phyloP scores from a whole-genome alignment of 164 flowering plant genomes.

The Amborella trichopoda region DNA sequence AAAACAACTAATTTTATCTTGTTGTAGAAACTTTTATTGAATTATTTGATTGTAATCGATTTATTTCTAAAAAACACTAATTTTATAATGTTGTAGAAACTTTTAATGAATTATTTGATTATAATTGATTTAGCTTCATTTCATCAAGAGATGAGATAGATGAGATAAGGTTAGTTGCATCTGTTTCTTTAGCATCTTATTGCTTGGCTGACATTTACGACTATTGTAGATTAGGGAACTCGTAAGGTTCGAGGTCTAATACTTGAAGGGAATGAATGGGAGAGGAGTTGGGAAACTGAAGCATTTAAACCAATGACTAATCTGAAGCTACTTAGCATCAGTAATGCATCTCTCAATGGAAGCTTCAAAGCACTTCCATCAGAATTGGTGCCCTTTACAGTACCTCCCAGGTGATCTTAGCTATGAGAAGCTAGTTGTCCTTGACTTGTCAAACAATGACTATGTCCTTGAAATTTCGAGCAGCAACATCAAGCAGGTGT shows the following conservation, averaged over 20 bases:
- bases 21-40: neutral
- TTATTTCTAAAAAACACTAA: no score
- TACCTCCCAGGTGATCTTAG: neutral
- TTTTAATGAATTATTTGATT: neutral
- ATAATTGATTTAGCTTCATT: neutral
- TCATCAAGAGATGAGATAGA: no score
- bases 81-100: no score
- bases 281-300: neutral
- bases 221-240: neutral
- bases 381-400: neutral
- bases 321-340: neutral
- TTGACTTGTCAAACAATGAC: slow-evolving; percentile 36
- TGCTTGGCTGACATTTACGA: neutral
- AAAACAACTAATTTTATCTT: no score
- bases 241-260: neutral
- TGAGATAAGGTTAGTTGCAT: neutral
- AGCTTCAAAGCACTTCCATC: neutral
- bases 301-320: neutral
- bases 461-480: slow-evolving; percentile 7
- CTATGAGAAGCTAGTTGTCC: slow-evolving; percentile 21
- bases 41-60: neutral
- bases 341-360: neutral
- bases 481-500: slow-evolving; percentile 23
- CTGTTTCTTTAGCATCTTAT: neutral
- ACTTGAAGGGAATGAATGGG: neutral